Conservation (phyloP, 2,329 filamentous ascomycete species). For the Penicillium sp. region DNA sequence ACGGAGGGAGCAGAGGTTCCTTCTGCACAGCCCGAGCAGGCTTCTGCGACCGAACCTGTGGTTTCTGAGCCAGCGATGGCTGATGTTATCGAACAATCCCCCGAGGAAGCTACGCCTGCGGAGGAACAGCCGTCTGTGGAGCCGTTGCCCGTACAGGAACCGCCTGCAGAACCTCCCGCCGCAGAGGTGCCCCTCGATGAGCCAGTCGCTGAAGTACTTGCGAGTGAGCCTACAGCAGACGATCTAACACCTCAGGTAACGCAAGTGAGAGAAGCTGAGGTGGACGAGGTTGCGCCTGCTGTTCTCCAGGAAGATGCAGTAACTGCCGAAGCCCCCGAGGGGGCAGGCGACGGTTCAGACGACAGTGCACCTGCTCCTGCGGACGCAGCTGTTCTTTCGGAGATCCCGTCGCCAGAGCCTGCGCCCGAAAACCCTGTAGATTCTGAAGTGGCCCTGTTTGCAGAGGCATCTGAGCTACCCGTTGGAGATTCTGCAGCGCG, state of each 20-base stretch:
- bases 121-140: neutral
- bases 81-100: neutral
- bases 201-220: conserved; percentile 1
- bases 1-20: neutral
- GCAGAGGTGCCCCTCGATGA: neutral
- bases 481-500: conserved; percentile 8
- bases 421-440: neutral
- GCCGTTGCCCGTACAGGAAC: conserved; percentile 1
- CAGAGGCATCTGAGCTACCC: conserved; percentile 7
- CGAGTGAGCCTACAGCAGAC: conserved; percentile 3
- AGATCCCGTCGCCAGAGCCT: conserved; percentile 1
- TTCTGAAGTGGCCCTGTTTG: neutral
- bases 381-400: conserved; percentile 1
- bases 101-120: neutral
- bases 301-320: neutral
- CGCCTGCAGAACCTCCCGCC: conserved; percentile 3
- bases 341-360: neutral
- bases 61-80: conserved; percentile 1
- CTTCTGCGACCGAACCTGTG: neutral
- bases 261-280: conserved; percentile 2
- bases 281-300: conserved; percentile 1
- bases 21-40: neutral
- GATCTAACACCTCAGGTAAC: conserved; percentile 3
- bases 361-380: neutral
- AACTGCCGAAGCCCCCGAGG: neutral